Percentiles rank a stretch among this genome's conserved stretches.
Conservation (phyloP, 495 filamentous ascomycete species). For the Xanthoparmelia taractica region DNA sequence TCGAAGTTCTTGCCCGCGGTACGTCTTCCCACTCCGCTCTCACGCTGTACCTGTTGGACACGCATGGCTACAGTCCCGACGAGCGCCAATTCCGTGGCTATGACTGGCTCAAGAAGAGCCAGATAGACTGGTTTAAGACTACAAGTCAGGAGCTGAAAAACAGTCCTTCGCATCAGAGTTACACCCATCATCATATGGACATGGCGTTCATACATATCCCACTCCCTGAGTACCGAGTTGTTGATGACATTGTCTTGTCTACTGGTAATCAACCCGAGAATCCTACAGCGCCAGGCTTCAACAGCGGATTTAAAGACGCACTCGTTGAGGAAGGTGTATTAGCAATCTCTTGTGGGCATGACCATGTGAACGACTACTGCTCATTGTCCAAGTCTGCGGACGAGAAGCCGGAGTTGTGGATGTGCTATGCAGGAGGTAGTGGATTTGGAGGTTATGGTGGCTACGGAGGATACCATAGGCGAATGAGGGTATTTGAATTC, state of each 20-base stretch:
- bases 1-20: slow-evolving; percentile 80
- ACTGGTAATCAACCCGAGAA: slow-evolving; percentile 65
- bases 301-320: slow-evolving; percentile 80
- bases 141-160: slow-evolving; percentile 62
- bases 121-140: slow-evolving; percentile 88
- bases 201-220: slow-evolving; percentile 98
- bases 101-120: slow-evolving; percentile 89
- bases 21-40: slow-evolving; percentile 68
- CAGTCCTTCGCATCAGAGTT: slow-evolving; percentile 60
- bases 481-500: slow-evolving; percentile 82
- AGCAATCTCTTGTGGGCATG: slow-evolving; percentile 87
- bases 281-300: slow-evolving; percentile 79
- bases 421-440: slow-evolving; percentile 88
- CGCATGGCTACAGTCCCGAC: slow-evolving; percentile 86
- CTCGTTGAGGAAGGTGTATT: slow-evolving; percentile 74
- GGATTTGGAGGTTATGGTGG: slow-evolving; percentile 94
- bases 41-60: slow-evolving; percentile 88
- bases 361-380: slow-evolving; percentile 97
- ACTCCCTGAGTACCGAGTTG: slow-evolving; percentile 70
- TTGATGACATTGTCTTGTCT: slow-evolving; percentile 38
- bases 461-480: slow-evolving; percentile 74
- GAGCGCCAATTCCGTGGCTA: slow-evolving; percentile 79
- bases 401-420: slow-evolving; percentile 73
- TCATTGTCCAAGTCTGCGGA: slow-evolving; percentile 50
- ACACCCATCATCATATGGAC: slow-evolving; percentile 87